These are phyloP conservation scores for Verticillium tricorpus DNA, from an alignment of 2,329 filamentous ascomycete species.

Conservation along the genomic window DNA sequence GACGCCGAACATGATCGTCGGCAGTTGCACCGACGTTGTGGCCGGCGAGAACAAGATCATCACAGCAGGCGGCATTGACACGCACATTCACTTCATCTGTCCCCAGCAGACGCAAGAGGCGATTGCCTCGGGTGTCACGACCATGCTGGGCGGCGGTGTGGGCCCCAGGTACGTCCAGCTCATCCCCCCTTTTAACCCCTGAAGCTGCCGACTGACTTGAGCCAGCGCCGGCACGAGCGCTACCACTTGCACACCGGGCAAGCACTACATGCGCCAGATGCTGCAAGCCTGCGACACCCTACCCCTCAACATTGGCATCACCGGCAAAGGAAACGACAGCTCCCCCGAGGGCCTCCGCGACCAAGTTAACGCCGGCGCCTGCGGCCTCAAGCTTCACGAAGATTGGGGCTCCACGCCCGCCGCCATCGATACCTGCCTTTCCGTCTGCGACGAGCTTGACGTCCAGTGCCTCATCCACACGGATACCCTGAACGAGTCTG, in stretches of 20 bases:
- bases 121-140: constrained; percentile 81
- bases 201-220: constrained; percentile 12
- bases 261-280: constrained; percentile 81
- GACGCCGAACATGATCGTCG: constrained; percentile 71
- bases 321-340: constrained; percentile 89
- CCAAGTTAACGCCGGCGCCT: constrained; percentile 77
- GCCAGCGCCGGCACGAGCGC: constrained; percentile 78
- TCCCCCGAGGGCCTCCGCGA: constrained; percentile 66
- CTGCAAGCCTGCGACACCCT: constrained; percentile 78
- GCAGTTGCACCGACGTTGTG: constrained; percentile 86
- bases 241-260: constrained; percentile 88
- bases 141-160: constrained; percentile 84
- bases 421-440: constrained; percentile 82
- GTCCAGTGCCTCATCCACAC: constrained; percentile 94
- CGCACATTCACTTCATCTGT: constrained; percentile 92
- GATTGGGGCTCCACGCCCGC: constrained; percentile 93
- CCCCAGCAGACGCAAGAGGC: constrained; percentile 86
- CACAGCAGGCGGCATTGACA: constrained; percentile 84
- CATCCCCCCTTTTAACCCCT: not conserved
- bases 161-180: constrained; percentile 65
- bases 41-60: constrained; percentile 87
- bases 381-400: constrained; percentile 90
- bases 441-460: constrained; percentile 84
- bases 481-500: constrained; percentile 92
- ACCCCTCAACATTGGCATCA: constrained; percentile 86